Evolutionary conservation across 177 flowering plant species (phyloP).

Genomic region (Vitis hybrid): DNA sequence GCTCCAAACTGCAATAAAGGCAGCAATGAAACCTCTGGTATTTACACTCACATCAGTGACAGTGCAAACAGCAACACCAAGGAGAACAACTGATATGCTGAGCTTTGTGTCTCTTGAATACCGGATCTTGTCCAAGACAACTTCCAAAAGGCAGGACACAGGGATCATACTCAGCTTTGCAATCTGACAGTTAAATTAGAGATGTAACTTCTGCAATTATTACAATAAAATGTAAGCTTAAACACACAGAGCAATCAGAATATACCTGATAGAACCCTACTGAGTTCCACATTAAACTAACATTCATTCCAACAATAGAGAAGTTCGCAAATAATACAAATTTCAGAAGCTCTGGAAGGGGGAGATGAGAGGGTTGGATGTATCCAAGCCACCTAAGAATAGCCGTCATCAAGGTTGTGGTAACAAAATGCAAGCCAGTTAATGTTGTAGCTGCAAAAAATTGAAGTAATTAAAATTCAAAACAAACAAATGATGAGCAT

Average conservation of each 20-base stretch:
- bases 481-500: not conserved
- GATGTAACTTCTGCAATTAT: not conserved
- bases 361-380: conserved; percentile 66
- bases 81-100: conserved; percentile 73
- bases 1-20: conserved; percentile 85
- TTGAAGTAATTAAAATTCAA: not conserved
- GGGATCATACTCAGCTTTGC: conserved; percentile 93
- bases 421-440: conserved; percentile 78
- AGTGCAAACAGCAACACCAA: conserved; percentile 88
- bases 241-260: not conserved
- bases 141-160: conserved; percentile 72
- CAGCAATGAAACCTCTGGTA: conserved; percentile 71
- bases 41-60: conserved; percentile 91
- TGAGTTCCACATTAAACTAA: conserved; percentile 85
- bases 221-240: not conserved
- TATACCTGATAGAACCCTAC: conserved; percentile 87
- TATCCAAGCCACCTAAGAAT: conserved; percentile 70
- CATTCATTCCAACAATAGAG: conserved; percentile 88
- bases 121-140: conserved; percentile 63
- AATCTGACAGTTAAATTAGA: conserved; percentile 42
- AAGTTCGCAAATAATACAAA: conserved; percentile 75
- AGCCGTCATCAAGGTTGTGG: conserved; percentile 69
- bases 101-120: conserved; percentile 89
- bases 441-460: conserved; percentile 75
- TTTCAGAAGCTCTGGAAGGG: conserved; percentile 64